A percentile compares a stretch with the other conserved stretches of the same genome.
phyloP scores from a whole-genome alignment of 805 yeast species.

The Candida verbasci region DNA sequence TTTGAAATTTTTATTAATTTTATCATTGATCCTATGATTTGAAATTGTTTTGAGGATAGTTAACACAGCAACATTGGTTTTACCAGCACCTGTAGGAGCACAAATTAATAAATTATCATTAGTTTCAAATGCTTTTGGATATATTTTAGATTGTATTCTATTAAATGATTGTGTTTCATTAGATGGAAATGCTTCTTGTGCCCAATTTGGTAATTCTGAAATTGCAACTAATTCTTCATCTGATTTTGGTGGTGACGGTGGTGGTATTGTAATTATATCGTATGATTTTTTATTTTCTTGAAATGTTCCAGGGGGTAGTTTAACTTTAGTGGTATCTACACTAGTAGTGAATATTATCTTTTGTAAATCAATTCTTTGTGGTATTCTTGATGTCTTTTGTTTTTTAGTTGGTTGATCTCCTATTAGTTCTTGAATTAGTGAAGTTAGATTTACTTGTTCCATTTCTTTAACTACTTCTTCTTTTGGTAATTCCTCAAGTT shows the following conservation, averaged over 20 bases:
- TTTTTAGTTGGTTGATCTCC: constrained; percentile 45
- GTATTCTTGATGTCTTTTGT: constrained; percentile 3
- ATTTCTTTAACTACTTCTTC: constrained; percentile 40
- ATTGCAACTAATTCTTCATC: constrained; percentile 52
- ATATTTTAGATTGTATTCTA: constrained; percentile 78
- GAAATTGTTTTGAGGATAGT: constrained; percentile 62
- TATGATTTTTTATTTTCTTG: constrained; percentile 68
- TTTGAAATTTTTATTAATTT: constrained; percentile 57
- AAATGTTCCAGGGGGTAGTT: constrained; percentile 79
- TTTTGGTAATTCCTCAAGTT: constrained; percentile 24
- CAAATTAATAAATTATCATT: constrained; percentile 77
- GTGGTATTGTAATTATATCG: constrained; percentile 92
- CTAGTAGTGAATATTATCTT: constrained; percentile 5
- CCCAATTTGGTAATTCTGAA: constrained; percentile 74
- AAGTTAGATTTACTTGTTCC: constrained; percentile 34
- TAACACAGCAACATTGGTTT: constrained; percentile 92
- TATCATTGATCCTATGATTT: constrained; percentile 41
- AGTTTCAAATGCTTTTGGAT: constrained; percentile 66
- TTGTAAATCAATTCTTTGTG: constrained; percentile 7
- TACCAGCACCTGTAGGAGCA: constrained; percentile 99
- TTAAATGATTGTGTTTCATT: constrained; percentile 66
- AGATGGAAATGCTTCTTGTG: constrained; percentile 67
- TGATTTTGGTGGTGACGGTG: constrained; percentile 39
- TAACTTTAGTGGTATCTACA: constrained; percentile 59
- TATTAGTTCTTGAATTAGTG: constrained; percentile 38